These are phyloP conservation scores for Candida insectalens DNA, from an alignment of 805 yeast species.

Conservation along the genomic window DNA sequence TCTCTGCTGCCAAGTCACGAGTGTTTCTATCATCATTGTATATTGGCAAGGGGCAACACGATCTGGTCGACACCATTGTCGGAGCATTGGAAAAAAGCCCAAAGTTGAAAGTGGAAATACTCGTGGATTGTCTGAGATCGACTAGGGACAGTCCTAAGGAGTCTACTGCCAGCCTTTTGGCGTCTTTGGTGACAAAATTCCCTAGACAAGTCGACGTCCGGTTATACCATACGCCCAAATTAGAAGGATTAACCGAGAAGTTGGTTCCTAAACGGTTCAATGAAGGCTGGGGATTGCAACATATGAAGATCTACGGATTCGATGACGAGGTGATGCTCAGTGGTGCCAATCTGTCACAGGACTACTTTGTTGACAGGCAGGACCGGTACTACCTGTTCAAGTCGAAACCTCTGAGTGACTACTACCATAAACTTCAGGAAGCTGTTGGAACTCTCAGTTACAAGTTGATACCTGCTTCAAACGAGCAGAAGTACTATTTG, in stretches of 20 bases:
- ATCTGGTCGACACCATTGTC: conserved; percentile 54
- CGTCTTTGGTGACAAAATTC: conserved; percentile 52
- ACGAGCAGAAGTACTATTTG: conserved; percentile 37
- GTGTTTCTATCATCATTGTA: conserved; percentile 81
- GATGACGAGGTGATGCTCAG: conserved; percentile 81
- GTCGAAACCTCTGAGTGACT: conserved; percentile 49
- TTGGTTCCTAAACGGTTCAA: conserved; percentile 76
- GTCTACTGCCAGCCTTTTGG: conserved; percentile 69
- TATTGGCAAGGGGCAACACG: conserved; percentile 75
- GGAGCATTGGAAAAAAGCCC: conserved; percentile 52
- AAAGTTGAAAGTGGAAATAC: conserved; percentile 55
- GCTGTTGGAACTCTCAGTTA: conserved; percentile 67
- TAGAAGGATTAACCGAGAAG: conserved; percentile 53
- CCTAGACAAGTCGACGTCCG: conserved; percentile 63
- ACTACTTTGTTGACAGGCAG: conserved; percentile 91
- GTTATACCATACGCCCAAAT: conserved; percentile 84
- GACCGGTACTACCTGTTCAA: conserved; percentile 80
- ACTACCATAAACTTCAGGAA: conserved; percentile 61
- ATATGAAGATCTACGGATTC: conserved; percentile 94
- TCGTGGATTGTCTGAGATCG: conserved; percentile 84
- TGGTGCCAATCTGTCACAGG: conserved; percentile 88
- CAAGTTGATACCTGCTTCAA: conserved; percentile 39
- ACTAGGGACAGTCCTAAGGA: conserved; percentile 82
- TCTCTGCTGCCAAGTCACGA: conserved; percentile 48
- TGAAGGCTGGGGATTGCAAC: conserved; percentile 91